These are phyloP conservation scores for Clonostachys rhizophaga DNA, from an alignment of 2,329 filamentous ascomycete genomes.

Conservation along the genomic window DNA sequence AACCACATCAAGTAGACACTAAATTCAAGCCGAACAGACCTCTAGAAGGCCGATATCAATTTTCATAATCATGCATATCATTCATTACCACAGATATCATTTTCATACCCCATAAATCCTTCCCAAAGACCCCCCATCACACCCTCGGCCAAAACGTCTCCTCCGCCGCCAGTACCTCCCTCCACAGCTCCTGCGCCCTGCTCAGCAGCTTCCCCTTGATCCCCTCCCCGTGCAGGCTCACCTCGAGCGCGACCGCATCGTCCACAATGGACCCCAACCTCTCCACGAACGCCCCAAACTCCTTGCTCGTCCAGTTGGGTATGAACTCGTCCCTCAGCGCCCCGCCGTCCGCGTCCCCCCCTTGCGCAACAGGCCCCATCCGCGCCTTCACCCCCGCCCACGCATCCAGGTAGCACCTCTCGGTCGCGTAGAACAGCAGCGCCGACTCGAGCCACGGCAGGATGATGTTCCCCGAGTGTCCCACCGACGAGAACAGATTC, in stretches of 20 bases:
- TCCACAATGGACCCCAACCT: conserved; percentile 51
- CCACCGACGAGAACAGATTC: conserved; percentile 48
- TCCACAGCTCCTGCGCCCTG: conserved; percentile 37
- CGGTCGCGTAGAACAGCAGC: conserved; percentile 73
- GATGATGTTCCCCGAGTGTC: conserved; percentile 31
- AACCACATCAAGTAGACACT: too few species aligned
- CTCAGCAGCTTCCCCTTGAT: conserved; percentile 21
- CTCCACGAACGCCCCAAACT: conserved; percentile 57
- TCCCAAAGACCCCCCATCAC: neutral
- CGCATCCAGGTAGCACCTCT: conserved; percentile 57
- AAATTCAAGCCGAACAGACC: too few species aligned
- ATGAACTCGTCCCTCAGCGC: conserved; percentile 62
- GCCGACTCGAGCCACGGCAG: conserved; percentile 60
- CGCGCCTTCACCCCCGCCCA: conserved; percentile 48
- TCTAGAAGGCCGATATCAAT: too few species aligned
- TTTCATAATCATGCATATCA: too few species aligned
- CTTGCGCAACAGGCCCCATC: conserved; percentile 6
- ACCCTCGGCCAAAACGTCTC: conserved; percentile 51
- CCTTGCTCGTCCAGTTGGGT: conserved; percentile 60
- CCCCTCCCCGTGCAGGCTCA: conserved; percentile 24
- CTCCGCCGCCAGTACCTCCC: conserved; percentile 50
- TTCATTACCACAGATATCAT: too few species aligned
- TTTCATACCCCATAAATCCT: too few species aligned
- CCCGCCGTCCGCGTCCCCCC: conserved; percentile 47
- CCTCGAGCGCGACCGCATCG: conserved; percentile 35